Evolutionary conservation across 306 rosid species (phyloP).

Genomic region (Pyrus bretschneideri): DNA sequence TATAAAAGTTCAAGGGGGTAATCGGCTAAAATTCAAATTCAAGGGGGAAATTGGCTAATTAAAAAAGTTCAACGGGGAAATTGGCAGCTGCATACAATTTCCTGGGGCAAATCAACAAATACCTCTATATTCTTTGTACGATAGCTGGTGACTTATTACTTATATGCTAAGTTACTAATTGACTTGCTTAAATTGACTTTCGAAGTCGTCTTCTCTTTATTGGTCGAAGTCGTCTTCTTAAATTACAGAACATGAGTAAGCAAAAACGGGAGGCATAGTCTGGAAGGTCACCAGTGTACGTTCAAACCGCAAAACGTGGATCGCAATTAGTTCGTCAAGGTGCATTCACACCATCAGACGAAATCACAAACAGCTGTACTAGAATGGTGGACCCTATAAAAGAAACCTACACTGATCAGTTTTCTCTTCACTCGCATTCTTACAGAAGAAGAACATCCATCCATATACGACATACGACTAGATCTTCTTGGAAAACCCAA

Average conservation of each 20-base stretch:
- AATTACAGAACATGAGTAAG: neutral
- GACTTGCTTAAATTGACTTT: neutral
- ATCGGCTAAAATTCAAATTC: too few relatives aligned
- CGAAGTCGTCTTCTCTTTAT: neutral
- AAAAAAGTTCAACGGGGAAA: too few relatives aligned
- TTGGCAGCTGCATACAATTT: too few relatives aligned
- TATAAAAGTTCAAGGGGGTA: too few relatives aligned
- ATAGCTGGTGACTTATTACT: too few relatives aligned
- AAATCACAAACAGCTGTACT: neutral
- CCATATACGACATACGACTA: neutral
- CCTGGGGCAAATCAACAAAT: too few relatives aligned
- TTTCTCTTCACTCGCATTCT: neutral
- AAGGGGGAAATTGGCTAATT: too few relatives aligned
- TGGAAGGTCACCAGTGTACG: too few relatives aligned
- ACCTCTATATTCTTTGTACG: too few relatives aligned
- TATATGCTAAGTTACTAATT: neutral
- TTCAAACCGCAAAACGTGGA: conserved; percentile 16
- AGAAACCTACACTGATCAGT: neutral
- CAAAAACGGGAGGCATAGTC: too few relatives aligned
- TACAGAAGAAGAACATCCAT: neutral
- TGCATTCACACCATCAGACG: too few relatives aligned
- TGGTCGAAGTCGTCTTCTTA: neutral
- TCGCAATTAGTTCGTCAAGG: neutral
- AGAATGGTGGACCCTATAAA: neutral
- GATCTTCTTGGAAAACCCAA: neutral